A percentile compares a stretch with the other conserved stretches of the same genome.
These are phyloP conservation scores for Didymella segeticola DNA, from an alignment of 2,329 filamentous ascomycete species.

Conservation along the genomic window DNA sequence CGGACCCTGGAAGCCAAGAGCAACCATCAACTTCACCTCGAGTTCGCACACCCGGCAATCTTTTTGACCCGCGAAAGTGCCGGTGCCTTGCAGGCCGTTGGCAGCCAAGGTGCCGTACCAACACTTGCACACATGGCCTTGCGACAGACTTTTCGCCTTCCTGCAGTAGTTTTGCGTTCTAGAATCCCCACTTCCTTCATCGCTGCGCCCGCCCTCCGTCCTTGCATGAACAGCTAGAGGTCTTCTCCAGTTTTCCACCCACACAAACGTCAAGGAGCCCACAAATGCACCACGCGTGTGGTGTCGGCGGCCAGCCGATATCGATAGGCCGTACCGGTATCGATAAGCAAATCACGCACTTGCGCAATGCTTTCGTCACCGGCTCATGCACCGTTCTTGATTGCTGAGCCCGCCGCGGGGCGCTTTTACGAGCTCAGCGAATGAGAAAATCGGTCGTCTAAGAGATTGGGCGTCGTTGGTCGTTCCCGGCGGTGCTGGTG, in stretches of 20 bases:
- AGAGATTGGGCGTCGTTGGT: neutral
- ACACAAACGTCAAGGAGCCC: slow-evolving; percentile 7
- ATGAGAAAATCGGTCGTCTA: slow-evolving; percentile 6
- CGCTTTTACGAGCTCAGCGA: slow-evolving; percentile 5
- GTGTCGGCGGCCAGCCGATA: slow-evolving; percentile 16
- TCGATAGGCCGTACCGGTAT: slow-evolving; percentile 16
- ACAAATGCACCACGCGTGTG: neutral
- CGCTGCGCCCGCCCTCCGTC: neutral
- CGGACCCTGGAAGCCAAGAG: slow-evolving; percentile 4
- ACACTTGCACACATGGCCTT: neutral
- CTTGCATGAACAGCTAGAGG: slow-evolving; percentile 13
- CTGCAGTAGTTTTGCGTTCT: slow-evolving; percentile 16
- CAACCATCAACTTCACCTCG: neutral
- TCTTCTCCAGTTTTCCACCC: slow-evolving; percentile 16
- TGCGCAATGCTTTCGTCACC: slow-evolving; percentile 14
- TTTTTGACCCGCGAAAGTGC: slow-evolving; percentile 4
- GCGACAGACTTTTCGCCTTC: slow-evolving; percentile 17
- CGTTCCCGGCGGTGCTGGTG: neutral
- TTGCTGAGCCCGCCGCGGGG: neutral
- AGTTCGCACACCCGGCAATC: neutral
- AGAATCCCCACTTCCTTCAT: slow-evolving; percentile 9
- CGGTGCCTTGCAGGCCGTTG: slow-evolving; percentile 13
- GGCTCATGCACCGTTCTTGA: slow-evolving; percentile 9
- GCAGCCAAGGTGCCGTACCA: slow-evolving; percentile 9
- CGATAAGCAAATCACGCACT: slow-evolving; percentile 10